These are phyloP conservation scores for Gnomoniopsis smithogilvyi DNA, from an alignment of 2,329 filamentous ascomycete species.

Conservation along the genomic window DNA sequence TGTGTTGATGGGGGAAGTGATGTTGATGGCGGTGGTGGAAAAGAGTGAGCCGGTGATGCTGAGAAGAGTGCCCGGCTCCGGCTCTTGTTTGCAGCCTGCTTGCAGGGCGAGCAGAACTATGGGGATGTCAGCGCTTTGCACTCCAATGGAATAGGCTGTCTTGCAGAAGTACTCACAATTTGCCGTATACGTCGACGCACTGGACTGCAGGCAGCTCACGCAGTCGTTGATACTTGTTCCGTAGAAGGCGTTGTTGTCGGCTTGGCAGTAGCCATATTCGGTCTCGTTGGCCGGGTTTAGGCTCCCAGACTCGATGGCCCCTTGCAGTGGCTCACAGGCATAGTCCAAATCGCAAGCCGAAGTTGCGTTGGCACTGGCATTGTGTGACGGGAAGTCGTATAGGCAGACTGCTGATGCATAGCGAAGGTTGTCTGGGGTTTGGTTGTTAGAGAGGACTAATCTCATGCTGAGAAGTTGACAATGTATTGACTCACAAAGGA, in stretches of 20 bases:
- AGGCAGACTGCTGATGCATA: slow-evolving; percentile 47
- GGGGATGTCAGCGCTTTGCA: slow-evolving; percentile 9
- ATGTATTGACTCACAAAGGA: slow-evolving; percentile 40
- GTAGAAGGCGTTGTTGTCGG: slow-evolving; percentile 31
- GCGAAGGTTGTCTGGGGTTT: slow-evolving; percentile 43
- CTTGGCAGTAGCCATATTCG: slow-evolving; percentile 45
- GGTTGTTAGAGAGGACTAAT: slow-evolving; percentile 18
- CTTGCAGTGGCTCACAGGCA: slow-evolving; percentile 38
- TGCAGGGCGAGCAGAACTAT: slow-evolving; percentile 45
- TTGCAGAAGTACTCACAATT: slow-evolving; percentile 42
- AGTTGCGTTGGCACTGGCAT: slow-evolving; percentile 31
- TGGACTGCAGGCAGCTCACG: slow-evolving; percentile 40
- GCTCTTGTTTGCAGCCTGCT: slow-evolving; percentile 45
- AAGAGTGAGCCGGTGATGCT: slow-evolving; percentile 43
- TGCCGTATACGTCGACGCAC: slow-evolving; percentile 35
- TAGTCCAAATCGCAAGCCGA: slow-evolving; percentile 38
- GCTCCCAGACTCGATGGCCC: slow-evolving; percentile 32
- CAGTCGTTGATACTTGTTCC: slow-evolving; percentile 33
- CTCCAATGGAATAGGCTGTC: neutral
- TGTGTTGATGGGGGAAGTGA: slow-evolving; percentile 30
- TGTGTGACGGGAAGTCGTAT: slow-evolving; percentile 32
- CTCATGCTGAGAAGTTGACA: neutral
- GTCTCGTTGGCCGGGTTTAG: slow-evolving; percentile 30
- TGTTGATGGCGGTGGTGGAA: slow-evolving; percentile 32
- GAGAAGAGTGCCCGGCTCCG: slow-evolving; percentile 33